Evolutionary conservation across 2,329 filamentous ascomycete genomes (phyloP), one percentile per base, ranked within the genome.

Genomic region (Hymenoscyphus salicellus): DNA sequence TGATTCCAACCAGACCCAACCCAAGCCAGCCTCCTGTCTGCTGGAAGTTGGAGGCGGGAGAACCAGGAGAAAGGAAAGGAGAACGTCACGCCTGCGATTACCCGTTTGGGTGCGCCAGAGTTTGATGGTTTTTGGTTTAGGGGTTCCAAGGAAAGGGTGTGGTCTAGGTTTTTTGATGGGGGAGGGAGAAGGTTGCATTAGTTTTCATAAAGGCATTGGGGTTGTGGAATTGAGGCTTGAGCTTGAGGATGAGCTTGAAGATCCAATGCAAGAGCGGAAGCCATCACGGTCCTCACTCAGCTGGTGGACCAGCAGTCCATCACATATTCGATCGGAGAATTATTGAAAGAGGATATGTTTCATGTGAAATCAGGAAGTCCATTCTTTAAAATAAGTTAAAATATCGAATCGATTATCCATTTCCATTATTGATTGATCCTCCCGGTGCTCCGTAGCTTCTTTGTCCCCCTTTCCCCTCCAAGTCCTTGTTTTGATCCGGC

Each of bases 381-480:
- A 23, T 52, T 52, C 46, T 26, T 52, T 11, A 52, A 23, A 23
- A 23, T 52, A 11, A 52, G 20, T 52, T 26, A 14, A 49, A 46
- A 46, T 23, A 52, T 52, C 11, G 20, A 23, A 52, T 52, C 23
- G 7, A 26, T 52, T 52, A 14, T 14, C 46, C 46, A 52, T 26
- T 49, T 52, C 46, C 46, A 52, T 20, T 52, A 52, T 52, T 52
- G 46, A 52, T 52, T 52, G 46, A 52, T 52, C 46, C 20, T 52
- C 46, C 46, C 46, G 46, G 46, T 52, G 20, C 46, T 52, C 46
- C 46, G 46, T 52, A 23, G 46, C 8, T 5, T 26, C 14, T 20
- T 46, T 5, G 10, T 38, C 16, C 36, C 36, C 10, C 10, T 38
- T 7, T 43, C 16, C 41, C 14, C 43, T 26, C 43, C n/a, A 23